Evolutionary conservation across 305 asterid species (phyloP).

Genomic region (Solanum hybrid): DNA sequence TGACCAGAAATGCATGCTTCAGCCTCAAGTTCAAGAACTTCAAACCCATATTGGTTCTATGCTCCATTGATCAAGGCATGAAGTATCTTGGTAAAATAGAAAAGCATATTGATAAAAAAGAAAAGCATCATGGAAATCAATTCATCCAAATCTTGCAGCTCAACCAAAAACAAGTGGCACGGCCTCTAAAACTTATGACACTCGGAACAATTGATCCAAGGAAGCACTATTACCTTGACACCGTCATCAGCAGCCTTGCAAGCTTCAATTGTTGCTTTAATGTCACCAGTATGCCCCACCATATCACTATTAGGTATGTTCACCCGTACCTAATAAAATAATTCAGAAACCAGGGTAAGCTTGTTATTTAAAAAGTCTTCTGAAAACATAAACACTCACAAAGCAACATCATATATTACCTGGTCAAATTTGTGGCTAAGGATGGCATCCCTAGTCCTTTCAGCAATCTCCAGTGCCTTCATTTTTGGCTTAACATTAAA

Average conservation of each 20-base stretch:
- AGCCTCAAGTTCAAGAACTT: neutral
- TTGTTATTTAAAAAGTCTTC: neutral
- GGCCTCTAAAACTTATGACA: neutral
- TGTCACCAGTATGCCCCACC: constrained; percentile 99
- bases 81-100: neutral
- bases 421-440: constrained; percentile 80
- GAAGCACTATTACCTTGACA: constrained; percentile 60
- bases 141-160: neutral
- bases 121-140: neutral
- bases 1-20: neutral
- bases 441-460: constrained; percentile 89
- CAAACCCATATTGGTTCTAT: neutral
- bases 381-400: neutral
- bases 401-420: constrained; percentile 28
- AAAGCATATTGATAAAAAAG: neutral
- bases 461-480: constrained; percentile 91
- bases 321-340: constrained; percentile 55
- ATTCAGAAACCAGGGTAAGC: neutral
- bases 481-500: constrained; percentile 86
- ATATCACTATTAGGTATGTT: constrained; percentile 88
- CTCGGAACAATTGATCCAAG: neutral
- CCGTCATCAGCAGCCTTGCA: constrained; percentile 95
- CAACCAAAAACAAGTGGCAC: neutral
- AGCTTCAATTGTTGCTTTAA: constrained; percentile 79
- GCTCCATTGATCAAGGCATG: neutral